Evolutionary conservation across 441 rosid genomes (phyloP).

Genomic region (Syzygium syzygioides): DNA sequence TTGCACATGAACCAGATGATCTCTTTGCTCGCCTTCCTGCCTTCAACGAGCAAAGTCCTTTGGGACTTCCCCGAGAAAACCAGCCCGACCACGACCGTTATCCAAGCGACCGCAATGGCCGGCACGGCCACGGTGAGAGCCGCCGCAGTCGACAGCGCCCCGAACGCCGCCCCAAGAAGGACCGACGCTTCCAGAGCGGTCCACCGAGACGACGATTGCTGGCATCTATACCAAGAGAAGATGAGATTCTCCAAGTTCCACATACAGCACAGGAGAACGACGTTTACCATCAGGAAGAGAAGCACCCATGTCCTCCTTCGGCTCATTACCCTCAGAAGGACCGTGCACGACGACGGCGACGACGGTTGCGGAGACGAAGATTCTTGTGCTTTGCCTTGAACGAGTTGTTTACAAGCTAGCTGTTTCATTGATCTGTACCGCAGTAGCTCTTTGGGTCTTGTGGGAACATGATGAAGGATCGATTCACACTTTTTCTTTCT

Average conservation of each 20-base stretch:
- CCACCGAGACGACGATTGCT: not conserved
- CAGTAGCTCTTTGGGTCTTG: not conserved
- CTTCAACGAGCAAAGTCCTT: not conserved
- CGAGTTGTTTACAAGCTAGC: not conserved
- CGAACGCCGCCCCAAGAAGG: not conserved
- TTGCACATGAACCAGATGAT: not conserved
- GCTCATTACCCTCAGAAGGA: not conserved
- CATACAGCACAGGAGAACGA: not conserved
- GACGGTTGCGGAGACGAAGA: not conserved
- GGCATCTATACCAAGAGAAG: not conserved
- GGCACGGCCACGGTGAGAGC: conserved; percentile 6
- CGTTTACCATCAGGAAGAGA: not conserved
- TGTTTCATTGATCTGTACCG: not conserved
- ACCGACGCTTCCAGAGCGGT: not conserved
- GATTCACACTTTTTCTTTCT: not conserved
- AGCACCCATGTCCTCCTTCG: not conserved
- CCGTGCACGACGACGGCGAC: not conserved
- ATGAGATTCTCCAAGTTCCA: not conserved
- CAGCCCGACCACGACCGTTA: not conserved
- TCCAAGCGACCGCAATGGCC: conserved; percentile 5
- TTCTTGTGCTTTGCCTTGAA: not conserved
- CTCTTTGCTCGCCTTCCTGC: conserved; percentile 8
- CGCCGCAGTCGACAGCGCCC: not conserved
- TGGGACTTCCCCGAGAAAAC: conserved; percentile 8
- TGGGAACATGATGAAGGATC: not conserved